Conservation (phyloP, 768 basidiomycete species). For the Boletus patriciae region DNA sequence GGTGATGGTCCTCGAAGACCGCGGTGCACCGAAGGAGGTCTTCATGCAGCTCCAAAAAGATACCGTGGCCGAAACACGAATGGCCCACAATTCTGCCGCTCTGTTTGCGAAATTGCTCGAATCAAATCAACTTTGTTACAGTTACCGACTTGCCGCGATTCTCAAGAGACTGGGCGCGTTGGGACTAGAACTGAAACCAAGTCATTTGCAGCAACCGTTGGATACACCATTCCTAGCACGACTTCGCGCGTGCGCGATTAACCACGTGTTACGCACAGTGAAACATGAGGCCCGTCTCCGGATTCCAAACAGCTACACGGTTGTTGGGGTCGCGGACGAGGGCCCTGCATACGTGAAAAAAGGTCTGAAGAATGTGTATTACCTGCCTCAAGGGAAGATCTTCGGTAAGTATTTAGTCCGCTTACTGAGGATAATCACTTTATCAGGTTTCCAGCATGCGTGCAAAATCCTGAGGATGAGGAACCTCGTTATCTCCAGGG, state of each 20-base stretch:
- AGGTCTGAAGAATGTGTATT: constrained; percentile 55
- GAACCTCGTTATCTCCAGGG: constrained; percentile 61
- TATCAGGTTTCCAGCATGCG: constrained; percentile 46
- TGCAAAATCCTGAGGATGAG: constrained; percentile 50
- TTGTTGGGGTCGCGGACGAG: constrained; percentile 85
- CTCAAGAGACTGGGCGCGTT: constrained; percentile 50
- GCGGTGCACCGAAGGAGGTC: constrained; percentile 55
- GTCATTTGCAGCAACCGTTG: constrained; percentile 36
- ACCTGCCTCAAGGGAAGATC: constrained; percentile 56
- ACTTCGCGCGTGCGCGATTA: constrained; percentile 60
- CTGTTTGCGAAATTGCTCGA: constrained; percentile 51
- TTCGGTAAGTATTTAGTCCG: constrained; percentile 49
- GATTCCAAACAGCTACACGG: constrained; percentile 62
- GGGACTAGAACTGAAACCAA: constrained; percentile 47
- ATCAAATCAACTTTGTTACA: constrained; percentile 44
- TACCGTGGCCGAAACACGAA: constrained; percentile 56
- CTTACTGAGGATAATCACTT: background rate
- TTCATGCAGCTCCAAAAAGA: constrained; percentile 64
- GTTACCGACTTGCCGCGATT: constrained; percentile 51
- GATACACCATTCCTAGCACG: constrained; percentile 59
- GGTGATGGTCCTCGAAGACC: constrained; percentile 77
- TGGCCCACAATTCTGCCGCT: constrained; percentile 56
- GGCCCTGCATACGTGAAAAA: constrained; percentile 58
- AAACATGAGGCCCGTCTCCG: constrained; percentile 76
- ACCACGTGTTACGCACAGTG: constrained; percentile 66